Percentiles rank a stretch among this genome's conserved stretches.
These are phyloP conservation scores for Ogataea hybrid DNA, from an alignment of 1,139 yeast species.

Conservation along the genomic window DNA sequence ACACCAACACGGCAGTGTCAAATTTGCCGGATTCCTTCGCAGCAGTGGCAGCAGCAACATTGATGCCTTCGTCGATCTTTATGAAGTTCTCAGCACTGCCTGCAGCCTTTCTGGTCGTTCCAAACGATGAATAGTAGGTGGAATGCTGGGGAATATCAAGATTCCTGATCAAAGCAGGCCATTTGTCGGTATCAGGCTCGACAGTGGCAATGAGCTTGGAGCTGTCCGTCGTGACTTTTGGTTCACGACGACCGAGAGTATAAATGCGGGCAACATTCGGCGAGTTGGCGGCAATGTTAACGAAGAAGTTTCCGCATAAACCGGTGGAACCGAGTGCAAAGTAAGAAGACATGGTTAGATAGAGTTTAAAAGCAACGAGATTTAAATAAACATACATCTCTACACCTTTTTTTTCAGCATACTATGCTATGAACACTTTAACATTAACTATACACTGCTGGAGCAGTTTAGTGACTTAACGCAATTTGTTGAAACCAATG, in stretches of 20 bases:
- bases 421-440: slow-evolving; percentile 10
- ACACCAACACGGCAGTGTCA: slow-evolving; percentile 60
- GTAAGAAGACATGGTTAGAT: slow-evolving; percentile 5
- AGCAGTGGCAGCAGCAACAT: slow-evolving; percentile 60
- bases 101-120: slow-evolving; percentile 71
- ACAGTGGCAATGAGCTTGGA: slow-evolving; percentile 13
- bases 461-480: slow-evolving; percentile 48
- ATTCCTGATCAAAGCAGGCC: slow-evolving; percentile 24
- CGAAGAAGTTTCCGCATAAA: slow-evolving; percentile 27
- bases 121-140: slow-evolving; percentile 59
- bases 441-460: slow-evolving; percentile 10
- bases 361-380: not conserved
- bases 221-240: slow-evolving; percentile 14
- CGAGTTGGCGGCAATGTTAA: slow-evolving; percentile 17
- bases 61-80: slow-evolving; percentile 68
- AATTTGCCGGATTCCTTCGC: slow-evolving; percentile 63
- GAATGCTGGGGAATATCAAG: slow-evolving; percentile 22
- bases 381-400: not conserved
- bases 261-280: slow-evolving; percentile 15
- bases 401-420: slow-evolving; percentile 3
- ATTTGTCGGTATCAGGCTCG: slow-evolving; percentile 21
- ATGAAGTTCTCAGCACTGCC: slow-evolving; percentile 67
- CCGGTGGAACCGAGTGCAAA: slow-evolving; percentile 32
- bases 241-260: slow-evolving; percentile 27
- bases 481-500: slow-evolving; percentile 99